Conservation (phyloP, 2,329 filamentous ascomycete species). For the Trichoderma semiorbis region DNA sequence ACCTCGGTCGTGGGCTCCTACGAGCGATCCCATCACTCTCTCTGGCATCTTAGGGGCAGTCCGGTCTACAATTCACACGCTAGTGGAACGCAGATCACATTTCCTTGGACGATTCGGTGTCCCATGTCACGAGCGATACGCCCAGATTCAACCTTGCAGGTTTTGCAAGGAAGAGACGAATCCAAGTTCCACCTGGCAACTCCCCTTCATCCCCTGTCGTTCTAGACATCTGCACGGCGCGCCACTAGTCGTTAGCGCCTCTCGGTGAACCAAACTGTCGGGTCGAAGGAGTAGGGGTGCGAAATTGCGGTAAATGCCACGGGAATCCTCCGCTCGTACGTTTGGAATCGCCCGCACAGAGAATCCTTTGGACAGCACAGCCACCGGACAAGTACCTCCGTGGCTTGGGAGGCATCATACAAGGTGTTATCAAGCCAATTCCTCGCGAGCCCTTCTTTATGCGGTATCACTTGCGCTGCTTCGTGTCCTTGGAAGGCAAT, state of each 20-base stretch:
- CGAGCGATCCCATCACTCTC: background rate
- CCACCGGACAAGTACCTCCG: background rate
- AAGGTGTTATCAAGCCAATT: background rate
- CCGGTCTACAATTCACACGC: background rate
- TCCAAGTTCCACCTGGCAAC: conserved; percentile 10
- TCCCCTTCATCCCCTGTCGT: conserved; percentile 14
- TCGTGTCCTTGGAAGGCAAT: background rate
- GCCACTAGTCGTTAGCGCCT: conserved; percentile 15
- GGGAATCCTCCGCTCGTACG: background rate
- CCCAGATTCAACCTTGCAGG: background rate
- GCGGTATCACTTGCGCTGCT: background rate
- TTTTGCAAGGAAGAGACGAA: background rate
- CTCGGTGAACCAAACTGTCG: conserved; percentile 26
- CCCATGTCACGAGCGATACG: background rate
- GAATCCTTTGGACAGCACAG: background rate
- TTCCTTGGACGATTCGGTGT: background rate
- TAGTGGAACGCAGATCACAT: background rate
- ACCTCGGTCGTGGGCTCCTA: background rate
- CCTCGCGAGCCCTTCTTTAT: background rate
- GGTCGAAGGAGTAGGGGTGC: conserved; percentile 22
- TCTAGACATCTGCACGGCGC: conserved; percentile 17
- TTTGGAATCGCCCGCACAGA: background rate
- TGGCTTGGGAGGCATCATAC: background rate
- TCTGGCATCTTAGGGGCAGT: background rate
- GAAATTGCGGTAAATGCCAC: conserved; percentile 16